These are phyloP conservation scores for Penicillium freii DNA, from an alignment of 2,329 filamentous ascomycete species.

Conservation along the genomic window DNA sequence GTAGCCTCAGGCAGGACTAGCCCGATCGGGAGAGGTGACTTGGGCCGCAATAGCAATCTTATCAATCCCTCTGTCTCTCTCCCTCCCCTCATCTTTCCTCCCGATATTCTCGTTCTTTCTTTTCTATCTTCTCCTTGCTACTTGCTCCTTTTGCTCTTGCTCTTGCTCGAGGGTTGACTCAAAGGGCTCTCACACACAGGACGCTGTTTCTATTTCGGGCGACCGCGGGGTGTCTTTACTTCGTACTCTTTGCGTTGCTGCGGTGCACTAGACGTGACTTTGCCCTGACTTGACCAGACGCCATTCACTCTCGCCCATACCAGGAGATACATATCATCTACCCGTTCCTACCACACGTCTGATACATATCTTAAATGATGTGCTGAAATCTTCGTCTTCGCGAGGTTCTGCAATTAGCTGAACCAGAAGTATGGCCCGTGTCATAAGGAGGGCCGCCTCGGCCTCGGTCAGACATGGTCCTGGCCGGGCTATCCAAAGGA, in stretches of 20 bases:
- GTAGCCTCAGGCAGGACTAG: conserved; percentile 25
- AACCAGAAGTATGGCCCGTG: conserved; percentile 37
- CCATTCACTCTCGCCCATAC: neutral
- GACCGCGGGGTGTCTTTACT: neutral
- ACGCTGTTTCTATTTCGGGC: neutral
- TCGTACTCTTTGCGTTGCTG: neutral
- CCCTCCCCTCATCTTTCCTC: neutral
- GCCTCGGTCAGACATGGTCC: conserved; percentile 35
- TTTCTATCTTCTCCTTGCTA: neutral
- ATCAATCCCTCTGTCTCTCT: conserved; percentile 2
- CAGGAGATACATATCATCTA: neutral
- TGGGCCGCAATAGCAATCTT: conserved; percentile 25
- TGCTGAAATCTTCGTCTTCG: conserved; percentile 17
- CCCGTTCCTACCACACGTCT: neutral
- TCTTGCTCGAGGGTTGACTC: neutral
- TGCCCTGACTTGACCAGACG: neutral
- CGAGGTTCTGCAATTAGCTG: conserved; percentile 21
- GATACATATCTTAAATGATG: conserved; percentile 10
- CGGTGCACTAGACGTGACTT: neutral
- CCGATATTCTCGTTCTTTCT: conserved; percentile 1
- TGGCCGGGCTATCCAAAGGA: conserved; percentile 33
- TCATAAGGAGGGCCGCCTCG: conserved; percentile 36
- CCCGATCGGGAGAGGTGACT: conserved; percentile 25
- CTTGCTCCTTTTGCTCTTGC: neutral
- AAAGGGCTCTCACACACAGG: neutral